Base-by-base conservation (phyloP, 2,329 filamentous ascomycete genomes). In the Claviceps maximensis region DNA sequence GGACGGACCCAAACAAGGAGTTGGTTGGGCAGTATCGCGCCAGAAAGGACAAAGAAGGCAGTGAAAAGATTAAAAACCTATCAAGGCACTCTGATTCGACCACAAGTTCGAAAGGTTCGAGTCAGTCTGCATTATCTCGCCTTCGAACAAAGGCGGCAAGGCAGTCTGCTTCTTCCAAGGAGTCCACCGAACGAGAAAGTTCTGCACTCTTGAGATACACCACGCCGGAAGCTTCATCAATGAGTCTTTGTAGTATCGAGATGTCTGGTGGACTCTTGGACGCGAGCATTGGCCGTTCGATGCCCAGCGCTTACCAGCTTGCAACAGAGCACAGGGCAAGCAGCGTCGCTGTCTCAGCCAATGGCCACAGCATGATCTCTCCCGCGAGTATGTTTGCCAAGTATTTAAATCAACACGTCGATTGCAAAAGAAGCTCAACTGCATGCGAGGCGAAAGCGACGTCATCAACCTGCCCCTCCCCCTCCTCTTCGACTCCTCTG, bases 1-100 rank as follows among this genome's bases (percentile, higher is more conserved):
- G 78, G 78, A 76, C 76, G 4, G 78, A 80, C 53, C 75, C 74
- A 23, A 68, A 75, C 49, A 67, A 70, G 54, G 75, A 81, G 64
- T 69, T 72, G 9, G 71, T 80, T 17, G 75, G 77, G 2, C 74
- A 81, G 60, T 70, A 73, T 52, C 72, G 73, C 17, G 69, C 73
- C 1, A 73, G 71, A 48, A 80, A 78, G 58, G 72, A 73, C 56
- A 64, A 57, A 51, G 61, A 60, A n/a, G 50, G 47, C 44, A 53
- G 51, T 17, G 41, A 47, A 9, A 53, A 45, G 53, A 48, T 51
- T 8, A 53, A 48, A 49, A 52, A 13, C 29, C 46, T 40, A 19
- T 33, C 51, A 17, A 47, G 53, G 44, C 40, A 50, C 25, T 56
- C 54, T 10, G n/a, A 54, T 10, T 56, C 54, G 17, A 56, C 54